Conservation (phyloP, 768 basidiomycete genomes). For the Termitomyces sp. region DNA sequence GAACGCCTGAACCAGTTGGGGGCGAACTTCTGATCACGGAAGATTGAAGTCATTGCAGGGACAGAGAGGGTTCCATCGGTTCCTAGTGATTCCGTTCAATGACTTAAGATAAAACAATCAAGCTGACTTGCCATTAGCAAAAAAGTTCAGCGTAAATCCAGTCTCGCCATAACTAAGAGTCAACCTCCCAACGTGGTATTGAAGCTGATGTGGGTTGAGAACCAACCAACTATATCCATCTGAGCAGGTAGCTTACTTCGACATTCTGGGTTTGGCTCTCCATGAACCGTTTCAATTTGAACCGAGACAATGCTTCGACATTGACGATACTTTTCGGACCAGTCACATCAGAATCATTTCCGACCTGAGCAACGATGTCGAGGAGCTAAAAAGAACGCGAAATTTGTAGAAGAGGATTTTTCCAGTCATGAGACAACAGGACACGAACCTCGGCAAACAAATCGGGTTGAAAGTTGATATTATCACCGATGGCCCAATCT, state of each 20-base stretch:
- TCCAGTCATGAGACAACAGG: neutral
- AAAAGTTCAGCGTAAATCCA: constrained; percentile 16
- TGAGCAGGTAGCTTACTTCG: neutral
- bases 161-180: constrained; percentile 15
- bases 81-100: neutral
- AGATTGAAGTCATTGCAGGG: constrained; percentile 15
- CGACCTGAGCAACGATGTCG: constrained; percentile 8
- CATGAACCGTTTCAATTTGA: constrained; percentile 14
- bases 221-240: neutral
- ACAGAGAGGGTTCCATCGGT: constrained; percentile 12
- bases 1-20: constrained; percentile 10
- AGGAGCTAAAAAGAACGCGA: constrained; percentile 4
- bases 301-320: constrained; percentile 6
- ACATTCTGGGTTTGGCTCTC: constrained; percentile 10
- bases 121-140: constrained; percentile 13
- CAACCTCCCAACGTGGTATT: constrained; percentile 16
- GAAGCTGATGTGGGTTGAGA: constrained; percentile 5
- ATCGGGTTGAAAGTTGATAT: constrained; percentile 10
- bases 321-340: constrained; percentile 16
- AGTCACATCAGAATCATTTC: constrained; percentile 14
- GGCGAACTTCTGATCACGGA: constrained; percentile 16
- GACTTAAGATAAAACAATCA: neutral
- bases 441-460: constrained; percentile 8
- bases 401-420: neutral
- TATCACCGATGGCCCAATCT: constrained; percentile 15